Evolutionary conservation across 495 filamentous ascomycete genomes (phyloP), one percentile per base, ranked within the genome.

Genomic region (Xylaria cubensis): DNA sequence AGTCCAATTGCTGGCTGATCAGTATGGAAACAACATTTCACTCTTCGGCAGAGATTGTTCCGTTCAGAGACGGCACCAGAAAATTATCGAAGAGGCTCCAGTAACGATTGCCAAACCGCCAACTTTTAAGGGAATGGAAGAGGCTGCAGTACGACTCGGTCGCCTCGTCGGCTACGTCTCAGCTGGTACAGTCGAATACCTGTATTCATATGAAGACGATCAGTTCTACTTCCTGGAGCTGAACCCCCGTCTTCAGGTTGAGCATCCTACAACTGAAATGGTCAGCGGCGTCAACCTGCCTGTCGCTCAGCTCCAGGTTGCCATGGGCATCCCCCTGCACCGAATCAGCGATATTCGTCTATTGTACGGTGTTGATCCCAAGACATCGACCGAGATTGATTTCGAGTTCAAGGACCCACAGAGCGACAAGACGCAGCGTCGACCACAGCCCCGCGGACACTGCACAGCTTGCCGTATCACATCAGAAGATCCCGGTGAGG

Each of bases 11-110:
- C 86, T 99, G 48, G 96, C 96, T 65, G 96, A 99, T 85, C 93
- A 99, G 88, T 99, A 99, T 81, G 97, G 97, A 70, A 98, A 99
- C 88, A 98, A 98, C 82, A 97, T 99, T 77, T 99, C 96, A 4
- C 88, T 99, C 29, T 98, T 98, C 76, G 96, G 96, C 74, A 90
- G 96, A 91, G 96, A 99, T 85, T 99, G 96, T 82, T 99, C 96
- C 73, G 96, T 99, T 2, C 96, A 99, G 84, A 92, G 96, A 82
- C 89, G 96, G 84, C 96, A 99, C 85, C 96, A 99, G 84, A 99
- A 99, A 86, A 99, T 99, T 82, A 99, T 99, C 74, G 96, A 99
- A 83, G 96, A 99, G 83, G 96, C 96, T 6, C 96, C 96, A 15
- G 96, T 98, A 42, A 99, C 96, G 12, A 95, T 99, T 67, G 96